Percentiles rank a stretch among this genome's conserved stretches.
Evolutionary conservation across 345 rosid species (phyloP).

Genomic region (Hirschfeldia incana): DNA sequence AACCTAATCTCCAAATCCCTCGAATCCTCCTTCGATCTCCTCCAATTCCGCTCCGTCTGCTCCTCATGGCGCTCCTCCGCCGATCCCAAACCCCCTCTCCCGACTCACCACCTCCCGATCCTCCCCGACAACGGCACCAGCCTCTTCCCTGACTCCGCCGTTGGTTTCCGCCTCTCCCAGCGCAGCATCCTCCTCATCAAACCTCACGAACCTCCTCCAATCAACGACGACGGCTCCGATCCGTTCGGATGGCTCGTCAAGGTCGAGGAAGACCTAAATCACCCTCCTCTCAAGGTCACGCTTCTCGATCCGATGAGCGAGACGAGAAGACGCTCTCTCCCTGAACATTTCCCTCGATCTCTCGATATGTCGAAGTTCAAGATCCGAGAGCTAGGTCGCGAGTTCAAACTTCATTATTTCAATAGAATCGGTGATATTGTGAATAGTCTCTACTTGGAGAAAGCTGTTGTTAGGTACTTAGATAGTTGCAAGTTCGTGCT

Average conservation of each 20-base stretch:
- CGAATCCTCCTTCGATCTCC: conserved; percentile 55
- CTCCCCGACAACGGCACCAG: conserved; percentile 58
- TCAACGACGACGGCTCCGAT: conserved; percentile 27
- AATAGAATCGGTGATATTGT: conserved; percentile 38
- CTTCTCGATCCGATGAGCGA: conserved; percentile 68
- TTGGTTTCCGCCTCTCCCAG: conserved; percentile 64
- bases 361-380: conserved; percentile 49
- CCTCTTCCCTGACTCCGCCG: conserved; percentile 39
- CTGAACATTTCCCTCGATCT: conserved; percentile 47
- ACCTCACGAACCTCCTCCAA: conserved; percentile 25
- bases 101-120: conserved; percentile 49
- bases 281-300: conserved; percentile 37
- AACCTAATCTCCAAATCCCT: conserved; percentile 52
- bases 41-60: conserved; percentile 81
- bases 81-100: conserved; percentile 41
- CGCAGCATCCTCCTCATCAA: conserved; percentile 61
- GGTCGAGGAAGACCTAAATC: conserved; percentile 45
- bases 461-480: conserved; percentile 55
- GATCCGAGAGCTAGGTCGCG: conserved; percentile 63
- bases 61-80: conserved; percentile 73
- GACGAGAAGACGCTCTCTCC: conserved; percentile 35
- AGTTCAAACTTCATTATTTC: conserved; percentile 62
- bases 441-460: conserved; percentile 67
- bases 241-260: conserved; percentile 65
- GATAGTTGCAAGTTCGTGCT: conserved; percentile 50